These are phyloP conservation scores for Blastocrithidia nonstop DNA, from an alignment of 208 protist species.

Conservation along the genomic window DNA sequence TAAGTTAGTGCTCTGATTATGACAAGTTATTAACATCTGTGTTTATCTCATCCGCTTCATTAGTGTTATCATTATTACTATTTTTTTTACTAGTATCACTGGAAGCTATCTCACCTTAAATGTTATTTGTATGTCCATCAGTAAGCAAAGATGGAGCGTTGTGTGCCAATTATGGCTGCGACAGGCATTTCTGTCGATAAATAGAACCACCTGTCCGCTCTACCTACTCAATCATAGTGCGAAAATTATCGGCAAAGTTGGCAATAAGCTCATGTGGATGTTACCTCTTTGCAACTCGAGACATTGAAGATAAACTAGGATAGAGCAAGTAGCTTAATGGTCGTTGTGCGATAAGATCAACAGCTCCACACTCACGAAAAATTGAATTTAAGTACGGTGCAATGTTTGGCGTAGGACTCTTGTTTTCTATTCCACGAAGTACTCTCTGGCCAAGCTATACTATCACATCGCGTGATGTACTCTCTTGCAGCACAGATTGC, in stretches of 20 bases:
- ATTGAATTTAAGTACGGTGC: constrained; percentile 63
- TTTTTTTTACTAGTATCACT: too few species aligned
- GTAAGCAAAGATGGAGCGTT: too few species aligned
- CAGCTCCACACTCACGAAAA: constrained; percentile 45
- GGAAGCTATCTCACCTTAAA: too few species aligned
- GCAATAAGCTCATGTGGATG: constrained; percentile 56
- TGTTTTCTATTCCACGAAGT: constrained; percentile 65
- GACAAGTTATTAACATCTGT: too few species aligned
- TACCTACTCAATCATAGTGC: constrained; percentile 61
- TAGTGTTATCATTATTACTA: too few species aligned
- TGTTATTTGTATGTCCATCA: too few species aligned
- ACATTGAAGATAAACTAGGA: constrained; percentile 24
- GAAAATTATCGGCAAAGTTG: constrained; percentile 69
- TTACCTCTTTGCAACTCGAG: constrained; percentile 1
- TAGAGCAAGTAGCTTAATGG: constrained; percentile 78
- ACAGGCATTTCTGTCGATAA: background rate
- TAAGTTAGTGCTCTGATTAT: too few species aligned
- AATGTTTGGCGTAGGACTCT: constrained; percentile 77
- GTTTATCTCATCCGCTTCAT: too few species aligned
- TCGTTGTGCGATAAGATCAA: constrained; percentile 68
- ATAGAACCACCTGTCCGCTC: constrained; percentile 57
- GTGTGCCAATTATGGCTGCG: background rate
- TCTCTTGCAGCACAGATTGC: constrained; percentile 59
- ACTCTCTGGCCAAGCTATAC: constrained; percentile 72
- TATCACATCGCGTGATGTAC: constrained; percentile 66